Base-by-base conservation (phyloP, 208 protist genomes). In the Acanthamoeba comandoni region DNA sequence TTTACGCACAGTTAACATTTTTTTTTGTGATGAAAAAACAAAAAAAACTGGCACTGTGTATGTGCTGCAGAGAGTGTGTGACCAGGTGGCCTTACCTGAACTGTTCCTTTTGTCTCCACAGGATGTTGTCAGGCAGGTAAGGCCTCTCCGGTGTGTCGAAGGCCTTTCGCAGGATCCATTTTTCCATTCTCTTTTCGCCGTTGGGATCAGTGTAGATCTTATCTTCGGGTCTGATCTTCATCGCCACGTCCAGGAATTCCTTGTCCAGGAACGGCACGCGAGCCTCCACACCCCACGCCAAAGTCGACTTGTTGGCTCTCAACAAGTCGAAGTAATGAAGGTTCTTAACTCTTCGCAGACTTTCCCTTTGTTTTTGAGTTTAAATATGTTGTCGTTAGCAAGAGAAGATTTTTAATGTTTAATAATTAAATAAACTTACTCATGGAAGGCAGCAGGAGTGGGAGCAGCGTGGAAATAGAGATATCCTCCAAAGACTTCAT, bases 261-360 rank as follows among this genome's bases (percentile, higher is more conserved):
- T 94, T 93, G 95, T 98, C 97, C 12, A 98, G 93, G 93, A 98
- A 98, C 8, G 97, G 97, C 19, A 98, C 96, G 71, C 96, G 94
- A 17, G 92, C 96, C 92, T 98, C 97, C 48, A 98, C 80, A 57
- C 97, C 97, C 96, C 96, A 98, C 11, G 97, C 97, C 82, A 95
- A 52, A 17, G 94, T 95, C 5, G 93, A 93, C 95, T 98, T 98
- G 95, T 98, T 98, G 55, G 97, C 97, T 51, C 97, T 89, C 9
- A 98, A 92, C 71, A 96, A 97, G 89, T 98, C 97, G 75, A 93
- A 97, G 22, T 88, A 70, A 84, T 98, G 93, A 7, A 98, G 94
- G 29, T 92, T 91, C 65, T 94, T 91, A 4, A 95, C 91, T 22
- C 92, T 64, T 22, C 92, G 64, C 51, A 86, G 53, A 39, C 87